Base-by-base conservation (phyloP, 352 stramenopile species). In the Pythium biforme region DNA sequence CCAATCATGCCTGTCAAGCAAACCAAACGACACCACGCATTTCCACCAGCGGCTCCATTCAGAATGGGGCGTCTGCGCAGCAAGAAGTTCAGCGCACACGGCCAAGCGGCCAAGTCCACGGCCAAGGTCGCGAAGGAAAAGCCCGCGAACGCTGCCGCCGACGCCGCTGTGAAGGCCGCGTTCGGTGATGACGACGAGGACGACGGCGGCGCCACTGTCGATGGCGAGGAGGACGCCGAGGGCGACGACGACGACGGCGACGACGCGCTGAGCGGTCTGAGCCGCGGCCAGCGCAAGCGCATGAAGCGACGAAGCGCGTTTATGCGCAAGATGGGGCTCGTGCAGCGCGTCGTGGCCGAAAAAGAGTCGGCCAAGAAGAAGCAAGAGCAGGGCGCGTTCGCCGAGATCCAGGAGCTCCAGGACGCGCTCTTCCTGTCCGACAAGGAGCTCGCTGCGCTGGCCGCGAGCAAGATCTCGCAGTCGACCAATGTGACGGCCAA, bases 241-340 rank as follows among this genome's bases (percentile, higher is more conserved):
- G 56, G 29, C n/a, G 29, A 84, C 14, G 71, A 74, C 20, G 65
- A 63, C 14, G 62, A 63, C 31, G 72, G 68, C 4, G 58, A 48
- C 27, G 59, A 62, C 6, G 73, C 73, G n/a, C 58, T 58, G 12
- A 53, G 53, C 26, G 67, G 74, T 27, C 68, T 92, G 52, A 95
- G 86, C 50, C 86, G 86, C 27, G 86, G 86, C 1, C 86, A 95
- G 62, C 82, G 86, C 66, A 95, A 95, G 59, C 86, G 86, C 0
- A 75, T 92, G 41, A 95, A 94, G 67, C 82, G 84, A 5, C 86
- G 86, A 15, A 70, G 70, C 15, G 84, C 86, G 55, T 94, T 95
- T 66, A 79, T 94, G 75, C 81, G 81, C 56, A 95, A 95, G 69
- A 94, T 94, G 83, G 86, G 84, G 4, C 74, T 95, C 29, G 86